Base-by-base conservation (phyloP, 768 basidiomycete species). In the Tylopilus sp. region DNA sequence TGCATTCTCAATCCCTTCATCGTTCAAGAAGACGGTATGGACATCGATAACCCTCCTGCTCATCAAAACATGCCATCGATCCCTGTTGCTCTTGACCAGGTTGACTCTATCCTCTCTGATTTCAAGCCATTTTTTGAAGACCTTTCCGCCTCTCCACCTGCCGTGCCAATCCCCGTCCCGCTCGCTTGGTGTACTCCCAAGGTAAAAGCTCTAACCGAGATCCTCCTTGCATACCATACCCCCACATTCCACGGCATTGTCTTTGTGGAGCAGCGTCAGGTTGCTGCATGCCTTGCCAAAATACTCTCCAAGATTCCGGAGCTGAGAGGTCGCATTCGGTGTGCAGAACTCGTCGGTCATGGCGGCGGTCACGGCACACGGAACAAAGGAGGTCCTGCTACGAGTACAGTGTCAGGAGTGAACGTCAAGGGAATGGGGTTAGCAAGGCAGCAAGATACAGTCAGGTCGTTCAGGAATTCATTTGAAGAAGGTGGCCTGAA, bases 231-330 rank as follows among this genome's bases (percentile, higher is more conserved):
- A 30, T 76, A 84, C 61, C 70, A 79, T 45, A 77, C 77, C 13
- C 60, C 67, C 3, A 68, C 76, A 14, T 91, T 93, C 63, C 91
- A 92, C 61, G 83, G 82, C 19, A 94, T 95, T 56, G 76, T 95
- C 40, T 96, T 96, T 65, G 91, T 92, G 17, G 84, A 92, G 55
- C 90, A 92, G 63, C 80, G 92, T 11, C 89, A 92, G 58, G 78
- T 87, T 16, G 92, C 92, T 3, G 73, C 79, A 17, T 82, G 82
- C 42, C 76, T 96, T 14, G 79, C 87, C 3, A 80, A 74, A 60
- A 66, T 92, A 28, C 73, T 96, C 5, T 75, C 80, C 1, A 76
- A 74, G 29, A 75, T 91, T 3, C 78, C 85, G 0, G 76, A 78
- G 37, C 69, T 92, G 13, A 71, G 74, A 53, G 79, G 75, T 3